Base-by-base conservation (phyloP, 1,284 basidiomycete species). In the Cutaneotrichosporon cyanovorans region DNA sequence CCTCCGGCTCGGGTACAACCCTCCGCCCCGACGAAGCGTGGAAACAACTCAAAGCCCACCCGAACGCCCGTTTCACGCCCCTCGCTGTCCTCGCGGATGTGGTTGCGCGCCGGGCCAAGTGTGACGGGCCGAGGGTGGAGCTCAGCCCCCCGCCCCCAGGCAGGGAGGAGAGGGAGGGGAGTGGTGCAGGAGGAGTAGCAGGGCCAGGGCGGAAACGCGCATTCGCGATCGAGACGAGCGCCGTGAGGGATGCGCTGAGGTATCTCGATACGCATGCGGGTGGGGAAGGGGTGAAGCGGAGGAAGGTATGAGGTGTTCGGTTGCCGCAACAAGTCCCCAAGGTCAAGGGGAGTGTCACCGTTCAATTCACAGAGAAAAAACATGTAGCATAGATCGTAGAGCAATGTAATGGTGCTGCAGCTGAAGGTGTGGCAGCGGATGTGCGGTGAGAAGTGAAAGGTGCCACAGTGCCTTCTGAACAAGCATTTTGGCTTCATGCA, bases 21-120 rank as follows among this genome's bases (percentile, higher is more conserved):
- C 85, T 92, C 42, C 79, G 86, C 16, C 85, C 83, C 37, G 83
- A 85, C 62, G 80, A 84, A 50, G 88, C 87, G 5, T 92, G 88
- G 88, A 81, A 78, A 45, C 81, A 83, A 54, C 75, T 92, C 56
- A 91, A 91, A 72, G 82, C 83, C 3, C 88, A 92, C 72, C 88
- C 88, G 1, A 90, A 90, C 56, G 81, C 85, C 43, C 78, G 80
- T 36, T 90, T 87, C 63, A 79, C 86, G 12, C 85, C 89, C 63
- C 74, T 92, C 38, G 74, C 81, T 0, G 75, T 90, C 32, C 77
- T 92, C 37, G 88, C 88, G 2, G 87, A 90, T 53, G 88, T 92
- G 25, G 88, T 92, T 19, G 84, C 86, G 2, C 80, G 85, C 39
- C 77, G 85, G 37, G 83, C 85, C 25, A 83, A 80, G 62, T 90